Percentiles rank a stretch among this genome's conserved stretches.
These are phyloP conservation scores for Sclerotinia minor DNA, from an alignment of 2,329 filamentous ascomycete species.

Conservation along the genomic window DNA sequence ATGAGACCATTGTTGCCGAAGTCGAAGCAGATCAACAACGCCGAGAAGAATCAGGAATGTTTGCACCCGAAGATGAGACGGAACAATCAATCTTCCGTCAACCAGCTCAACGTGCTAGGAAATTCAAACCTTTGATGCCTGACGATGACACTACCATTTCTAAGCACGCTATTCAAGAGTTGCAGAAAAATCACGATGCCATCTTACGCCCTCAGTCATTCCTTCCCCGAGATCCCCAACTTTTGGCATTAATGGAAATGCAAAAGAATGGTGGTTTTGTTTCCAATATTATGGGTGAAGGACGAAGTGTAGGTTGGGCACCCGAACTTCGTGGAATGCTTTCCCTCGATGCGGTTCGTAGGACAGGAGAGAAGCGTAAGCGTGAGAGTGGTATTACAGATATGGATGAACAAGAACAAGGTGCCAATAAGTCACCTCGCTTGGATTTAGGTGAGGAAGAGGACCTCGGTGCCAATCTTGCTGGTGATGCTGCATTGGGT, in stretches of 20 bases:
- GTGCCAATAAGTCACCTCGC: constrained; percentile 63
- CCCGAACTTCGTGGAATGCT: constrained; percentile 90
- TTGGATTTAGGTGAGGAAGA: constrained; percentile 65
- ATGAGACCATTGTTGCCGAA: constrained; percentile 61
- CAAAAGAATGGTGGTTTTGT: constrained; percentile 91
- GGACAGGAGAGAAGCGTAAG: constrained; percentile 86
- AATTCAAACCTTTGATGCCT: constrained; percentile 78
- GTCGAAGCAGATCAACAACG: constrained; percentile 53
- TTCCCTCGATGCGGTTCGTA: constrained; percentile 78
- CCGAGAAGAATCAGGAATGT: constrained; percentile 56
- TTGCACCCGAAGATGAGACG: constrained; percentile 58
- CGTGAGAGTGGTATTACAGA: constrained; percentile 84
- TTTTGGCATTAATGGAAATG: constrained; percentile 86
- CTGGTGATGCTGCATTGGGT: constrained; percentile 53
- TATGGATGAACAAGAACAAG: constrained; percentile 66
- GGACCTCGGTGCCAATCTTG: constrained; percentile 46
- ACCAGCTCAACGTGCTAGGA: constrained; percentile 70
- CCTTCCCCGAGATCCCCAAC: constrained; percentile 80
- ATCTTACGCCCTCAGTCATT: constrained; percentile 83
- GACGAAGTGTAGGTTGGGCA: constrained; percentile 77
- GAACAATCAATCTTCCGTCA: constrained; percentile 61
- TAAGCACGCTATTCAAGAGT: constrained; percentile 76
- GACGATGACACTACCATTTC: constrained; percentile 77
- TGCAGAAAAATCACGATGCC: constrained; percentile 80
- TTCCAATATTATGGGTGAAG: constrained; percentile 79